phyloP scores from a whole-genome alignment of 148 eudicot genomes.

The Fallopia convolvulus region DNA sequence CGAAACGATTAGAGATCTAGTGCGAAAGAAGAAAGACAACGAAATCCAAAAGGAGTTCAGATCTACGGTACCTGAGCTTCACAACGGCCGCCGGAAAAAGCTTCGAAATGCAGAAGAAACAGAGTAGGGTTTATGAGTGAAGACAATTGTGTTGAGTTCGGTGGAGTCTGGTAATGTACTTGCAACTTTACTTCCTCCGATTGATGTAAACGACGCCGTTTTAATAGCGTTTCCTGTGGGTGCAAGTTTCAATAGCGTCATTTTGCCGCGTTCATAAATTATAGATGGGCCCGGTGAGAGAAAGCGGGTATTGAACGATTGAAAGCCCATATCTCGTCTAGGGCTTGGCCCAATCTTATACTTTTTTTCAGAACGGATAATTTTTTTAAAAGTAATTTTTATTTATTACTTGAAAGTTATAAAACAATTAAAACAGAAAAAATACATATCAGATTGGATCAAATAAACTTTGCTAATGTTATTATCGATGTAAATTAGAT shows the following conservation, averaged over 20 bases:
- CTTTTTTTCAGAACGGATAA: too few relatives aligned
- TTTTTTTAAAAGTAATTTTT: too few relatives aligned
- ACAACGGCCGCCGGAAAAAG: slow-evolving; percentile 6
- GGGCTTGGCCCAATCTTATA: too few relatives aligned
- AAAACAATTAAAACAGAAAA: too few relatives aligned
- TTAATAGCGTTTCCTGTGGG: neutral
- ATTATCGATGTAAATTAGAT: too few relatives aligned
- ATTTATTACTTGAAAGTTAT: too few relatives aligned
- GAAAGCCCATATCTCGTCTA: too few relatives aligned
- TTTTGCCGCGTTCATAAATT: neutral
- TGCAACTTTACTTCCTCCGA: neutral
- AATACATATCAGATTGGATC: too few relatives aligned
- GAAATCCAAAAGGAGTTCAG: neutral
- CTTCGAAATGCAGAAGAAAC: neutral
- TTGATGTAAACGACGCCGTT: neutral
- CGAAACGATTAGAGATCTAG: neutral
- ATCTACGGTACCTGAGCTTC: neutral
- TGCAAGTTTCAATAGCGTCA: neutral
- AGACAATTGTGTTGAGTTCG: neutral
- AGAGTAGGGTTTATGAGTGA: neutral
- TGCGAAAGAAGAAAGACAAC: neutral
- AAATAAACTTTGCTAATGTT: too few relatives aligned
- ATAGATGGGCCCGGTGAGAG: too few relatives aligned
- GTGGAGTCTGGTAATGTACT: neutral
- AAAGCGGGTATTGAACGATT: too few relatives aligned